Evolutionary conservation across 768 basidiomycete genomes (phyloP), one percentile per base, ranked within the genome.

Genomic region (Tulasnella sp.): DNA sequence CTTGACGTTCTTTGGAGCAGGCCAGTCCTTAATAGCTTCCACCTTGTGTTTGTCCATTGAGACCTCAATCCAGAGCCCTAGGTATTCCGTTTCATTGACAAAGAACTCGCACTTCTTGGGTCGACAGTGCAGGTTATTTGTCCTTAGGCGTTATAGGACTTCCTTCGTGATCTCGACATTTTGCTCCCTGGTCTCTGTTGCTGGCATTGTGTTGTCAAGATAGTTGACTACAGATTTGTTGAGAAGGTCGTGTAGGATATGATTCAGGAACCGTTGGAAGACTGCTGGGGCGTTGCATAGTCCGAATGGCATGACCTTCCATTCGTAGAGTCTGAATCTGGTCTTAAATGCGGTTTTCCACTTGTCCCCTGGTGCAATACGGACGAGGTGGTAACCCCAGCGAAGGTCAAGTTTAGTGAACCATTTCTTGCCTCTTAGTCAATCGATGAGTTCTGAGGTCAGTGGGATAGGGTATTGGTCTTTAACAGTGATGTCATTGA

Each of bases 261-360:
- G 74, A 73, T 83, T 82, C 40, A 83, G 78, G 56, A 80, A 68
- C n/a, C 31, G 56, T 68, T 80, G 80, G 80, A 80, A 80, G 21
- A 42, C 40, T 3, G 52, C 68, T 39, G 76, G 80, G 1, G 56
- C 62, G 34, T 80, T 80, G 52, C 38, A 58, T n/a, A 84, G 82
- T 19, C 83, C 83, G 38, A 83, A 82, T 0, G 83, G 83, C 84
- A 84, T 84, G 44, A 84, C 83, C 0, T 79, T 71, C 46, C 74
- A 83, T 76, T 84, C 82, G 78, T 77, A 83, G 21, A 58, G 74
- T 3, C 79, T 46, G 36, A 39, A 75, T 1, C 58, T 38, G 1
- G 79, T 80, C 62, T 48, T 21, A 78, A 81, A 81, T 1, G 80
- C 80, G 1, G 78, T 78, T 44, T 79, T 79, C 77, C 77, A 81